phyloP scores from a whole-genome alignment of 2,329 filamentous ascomycete genomes.

The Lachnellula willkommii region DNA sequence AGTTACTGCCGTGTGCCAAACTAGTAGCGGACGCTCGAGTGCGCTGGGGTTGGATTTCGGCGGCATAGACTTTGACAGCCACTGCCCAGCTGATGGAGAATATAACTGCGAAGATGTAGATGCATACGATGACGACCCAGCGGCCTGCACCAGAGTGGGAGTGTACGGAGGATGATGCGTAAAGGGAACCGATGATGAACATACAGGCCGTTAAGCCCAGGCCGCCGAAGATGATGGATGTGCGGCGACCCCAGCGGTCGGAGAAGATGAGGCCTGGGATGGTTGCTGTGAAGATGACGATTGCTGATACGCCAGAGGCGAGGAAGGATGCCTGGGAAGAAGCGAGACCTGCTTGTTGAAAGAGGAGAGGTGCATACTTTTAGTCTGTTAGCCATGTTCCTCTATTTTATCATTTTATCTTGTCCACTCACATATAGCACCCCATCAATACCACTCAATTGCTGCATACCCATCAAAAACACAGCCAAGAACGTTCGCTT shows the following conservation, averaged over 20 bases:
- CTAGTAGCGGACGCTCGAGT: slow-evolving; percentile 51
- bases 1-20: slow-evolving; percentile 34
- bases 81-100: slow-evolving; percentile 50
- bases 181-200: slow-evolving; percentile 49
- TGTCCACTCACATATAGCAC: slow-evolving; percentile 48
- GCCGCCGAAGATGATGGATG: slow-evolving; percentile 49
- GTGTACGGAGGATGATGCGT: slow-evolving; percentile 43
- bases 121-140: slow-evolving; percentile 47
- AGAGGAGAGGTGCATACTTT: slow-evolving; percentile 56
- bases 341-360: slow-evolving; percentile 52
- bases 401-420: background rate
- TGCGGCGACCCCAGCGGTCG: slow-evolving; percentile 53
- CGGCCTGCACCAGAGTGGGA: slow-evolving; percentile 35
- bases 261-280: slow-evolving; percentile 51
- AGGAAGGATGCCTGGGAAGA: slow-evolving; percentile 51
- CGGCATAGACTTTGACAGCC: slow-evolving; percentile 49
- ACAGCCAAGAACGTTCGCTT: slow-evolving; percentile 46
- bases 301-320: slow-evolving; percentile 55
- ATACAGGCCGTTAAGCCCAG: slow-evolving; percentile 45
- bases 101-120: slow-evolving; percentile 45
- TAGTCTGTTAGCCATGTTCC: background rate
- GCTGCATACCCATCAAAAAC: slow-evolving; percentile 55
- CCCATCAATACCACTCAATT: slow-evolving; percentile 58
- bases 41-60: slow-evolving; percentile 52
- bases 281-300: slow-evolving; percentile 53